Evolutionary conservation across 331 rosid species (phyloP).

Genomic region (Quercus lobata): DNA sequence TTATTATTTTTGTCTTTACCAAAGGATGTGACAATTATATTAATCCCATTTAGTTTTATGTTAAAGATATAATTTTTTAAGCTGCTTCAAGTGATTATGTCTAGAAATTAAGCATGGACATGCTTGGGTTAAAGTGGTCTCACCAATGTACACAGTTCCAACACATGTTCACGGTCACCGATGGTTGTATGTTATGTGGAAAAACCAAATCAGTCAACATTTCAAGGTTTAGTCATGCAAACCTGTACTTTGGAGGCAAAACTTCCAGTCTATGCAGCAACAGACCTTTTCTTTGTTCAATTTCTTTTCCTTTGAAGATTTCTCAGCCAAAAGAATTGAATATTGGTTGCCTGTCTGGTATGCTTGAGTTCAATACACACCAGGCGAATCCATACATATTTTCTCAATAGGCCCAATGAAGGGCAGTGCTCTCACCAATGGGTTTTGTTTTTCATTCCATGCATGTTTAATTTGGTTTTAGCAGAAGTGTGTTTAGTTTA

Average conservation of each 20-base stretch:
- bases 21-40: background rate
- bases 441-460: background rate
- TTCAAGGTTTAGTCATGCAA: too few relatives aligned
- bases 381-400: slow-evolving; percentile 57
- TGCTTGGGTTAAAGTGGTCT: too few relatives aligned
- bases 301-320: too few relatives aligned
- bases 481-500: background rate
- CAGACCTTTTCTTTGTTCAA: background rate
- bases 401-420: slow-evolving; percentile 70
- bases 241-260: too few relatives aligned
- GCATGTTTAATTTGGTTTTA: background rate
- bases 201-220: background rate
- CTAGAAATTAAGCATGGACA: too few relatives aligned
- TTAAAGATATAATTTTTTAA: background rate
- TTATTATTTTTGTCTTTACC: background rate
- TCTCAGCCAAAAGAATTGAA: too few relatives aligned
- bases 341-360: slow-evolving; percentile 28
- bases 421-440: slow-evolving; percentile 47
- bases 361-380: slow-evolving; percentile 63
- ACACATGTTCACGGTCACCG: background rate
- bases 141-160: too few relatives aligned
- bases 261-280: too few relatives aligned
- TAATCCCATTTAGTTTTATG: background rate
- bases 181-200: background rate
- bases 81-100: background rate